A percentile compares a stretch with the other conserved stretches of the same genome.
phyloP scores from a whole-genome alignment of 169 alveolate genomes.

The Amoebophrya sp. region DNA sequence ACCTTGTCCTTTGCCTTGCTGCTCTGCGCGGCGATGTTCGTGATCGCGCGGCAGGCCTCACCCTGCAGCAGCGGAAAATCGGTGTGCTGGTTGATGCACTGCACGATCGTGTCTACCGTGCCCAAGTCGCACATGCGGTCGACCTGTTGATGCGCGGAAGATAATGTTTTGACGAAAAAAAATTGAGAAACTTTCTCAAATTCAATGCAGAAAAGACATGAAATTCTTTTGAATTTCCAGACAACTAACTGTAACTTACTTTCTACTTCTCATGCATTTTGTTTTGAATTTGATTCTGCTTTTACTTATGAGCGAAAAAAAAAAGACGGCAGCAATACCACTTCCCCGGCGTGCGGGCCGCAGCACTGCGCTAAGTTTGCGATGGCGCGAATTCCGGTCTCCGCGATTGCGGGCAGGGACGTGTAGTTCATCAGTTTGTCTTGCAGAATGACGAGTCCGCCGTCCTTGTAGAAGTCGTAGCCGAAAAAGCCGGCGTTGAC shows the following conservation, averaged over 20 bases:
- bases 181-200: too few species aligned
- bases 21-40: conserved; percentile 36
- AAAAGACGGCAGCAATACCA: background rate
- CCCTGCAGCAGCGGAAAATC: conserved; percentile 50
- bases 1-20: background rate
- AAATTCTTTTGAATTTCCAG: too few species aligned
- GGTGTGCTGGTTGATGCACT: conserved; percentile 40
- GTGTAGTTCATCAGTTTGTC: conserved; percentile 36
- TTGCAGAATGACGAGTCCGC: conserved; percentile 49
- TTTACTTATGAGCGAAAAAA: too few species aligned
- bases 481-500: conserved; percentile 31
- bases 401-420: conserved; percentile 34
- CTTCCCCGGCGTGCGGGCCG: conserved; percentile 24
- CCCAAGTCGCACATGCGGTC: conserved; percentile 42
- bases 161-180: too few species aligned
- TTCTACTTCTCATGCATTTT: too few species aligned
- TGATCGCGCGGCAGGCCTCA: conserved; percentile 51
- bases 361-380: conserved; percentile 36
- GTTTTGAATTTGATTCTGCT: too few species aligned
- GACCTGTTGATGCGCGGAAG: too few species aligned
- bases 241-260: too few species aligned
- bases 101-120: conserved; percentile 40
- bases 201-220: too few species aligned
- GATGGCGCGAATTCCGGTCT: conserved; percentile 27
- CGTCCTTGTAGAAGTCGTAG: conserved; percentile 46